These are phyloP conservation scores for Cyclospora cayetanensis DNA, from an alignment of 169 alveolate genomes.

Conservation along the genomic window DNA sequence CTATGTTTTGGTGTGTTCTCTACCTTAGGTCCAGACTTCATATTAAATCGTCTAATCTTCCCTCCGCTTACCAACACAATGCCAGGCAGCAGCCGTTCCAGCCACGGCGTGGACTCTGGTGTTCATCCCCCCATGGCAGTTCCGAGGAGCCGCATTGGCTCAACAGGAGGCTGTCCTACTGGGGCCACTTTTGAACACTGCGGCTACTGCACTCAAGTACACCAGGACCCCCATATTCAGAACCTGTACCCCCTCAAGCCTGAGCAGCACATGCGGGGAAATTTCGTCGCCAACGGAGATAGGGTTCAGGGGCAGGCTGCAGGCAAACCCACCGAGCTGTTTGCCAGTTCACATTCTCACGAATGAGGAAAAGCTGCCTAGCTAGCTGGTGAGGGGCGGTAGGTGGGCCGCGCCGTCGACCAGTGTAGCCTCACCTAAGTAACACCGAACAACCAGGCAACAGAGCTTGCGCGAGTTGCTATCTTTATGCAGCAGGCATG, in stretches of 20 bases:
- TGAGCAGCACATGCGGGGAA: neutral
- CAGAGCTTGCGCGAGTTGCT: too few species aligned
- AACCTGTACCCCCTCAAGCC: slow-evolving; percentile 29
- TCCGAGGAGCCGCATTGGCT: neutral
- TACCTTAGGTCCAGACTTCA: too few species aligned
- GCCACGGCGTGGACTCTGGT: neutral
- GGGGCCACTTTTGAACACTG: neutral
- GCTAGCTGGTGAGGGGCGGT: neutral
- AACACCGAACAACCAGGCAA: too few species aligned
- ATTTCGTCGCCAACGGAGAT: neutral
- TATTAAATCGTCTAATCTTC: neutral
- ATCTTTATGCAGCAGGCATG: too few species aligned
- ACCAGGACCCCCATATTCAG: slow-evolving; percentile 50
- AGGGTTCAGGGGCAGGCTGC: neutral
- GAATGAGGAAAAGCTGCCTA: neutral
- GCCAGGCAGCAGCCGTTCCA: slow-evolving; percentile 35
- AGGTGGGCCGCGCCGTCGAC: too few species aligned
- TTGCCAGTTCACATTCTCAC: too few species aligned
- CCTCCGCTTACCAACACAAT: neutral
- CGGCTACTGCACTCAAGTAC: slow-evolving; percentile 25
- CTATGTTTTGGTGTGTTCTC: too few species aligned
- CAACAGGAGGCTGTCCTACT: neutral
- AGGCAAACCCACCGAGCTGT: neutral
- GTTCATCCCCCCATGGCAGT: neutral
- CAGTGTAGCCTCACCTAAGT: too few species aligned